A percentile compares a stretch with the other conserved stretches of the same genome.
Evolutionary conservation across 139 green algal genomes (phyloP).

Genomic region (Zygnema cylindricum): DNA sequence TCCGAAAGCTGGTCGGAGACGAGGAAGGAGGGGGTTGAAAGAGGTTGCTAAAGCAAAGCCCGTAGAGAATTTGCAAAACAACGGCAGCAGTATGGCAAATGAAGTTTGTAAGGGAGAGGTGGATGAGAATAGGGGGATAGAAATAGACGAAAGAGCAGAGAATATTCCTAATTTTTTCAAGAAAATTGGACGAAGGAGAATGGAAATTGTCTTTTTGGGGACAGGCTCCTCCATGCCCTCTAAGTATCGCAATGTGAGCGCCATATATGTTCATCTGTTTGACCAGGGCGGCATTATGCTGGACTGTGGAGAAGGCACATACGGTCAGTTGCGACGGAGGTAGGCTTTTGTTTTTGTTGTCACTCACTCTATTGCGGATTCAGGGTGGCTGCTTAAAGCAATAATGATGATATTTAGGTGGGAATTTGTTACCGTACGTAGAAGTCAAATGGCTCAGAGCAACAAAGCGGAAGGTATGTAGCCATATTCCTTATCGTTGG

Average conservation of each 20-base stretch:
- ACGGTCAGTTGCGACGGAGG: conserved; percentile 80
- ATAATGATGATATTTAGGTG: no score
- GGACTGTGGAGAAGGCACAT: conserved; percentile 90
- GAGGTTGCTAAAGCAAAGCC: no score
- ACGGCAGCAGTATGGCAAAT: neutral
- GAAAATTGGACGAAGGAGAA: conserved; percentile 27
- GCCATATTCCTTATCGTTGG: no score
- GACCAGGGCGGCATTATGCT: conserved; percentile 79
- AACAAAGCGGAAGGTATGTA: no score
- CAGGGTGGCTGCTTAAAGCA: no score
- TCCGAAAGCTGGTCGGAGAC: neutral
- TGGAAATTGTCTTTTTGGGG: conserved; percentile 66
- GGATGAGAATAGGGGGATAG: neutral
- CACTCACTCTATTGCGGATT: no score
- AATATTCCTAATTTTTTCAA: neutral
- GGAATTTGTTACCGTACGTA: no score
- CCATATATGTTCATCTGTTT: conserved; percentile 82
- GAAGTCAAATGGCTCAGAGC: no score
- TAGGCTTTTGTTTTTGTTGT: no score
- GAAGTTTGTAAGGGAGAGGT: conserved; percentile 9
- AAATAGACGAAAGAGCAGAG: neutral
- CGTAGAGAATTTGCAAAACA: no score
- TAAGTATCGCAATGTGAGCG: conserved; percentile 95
- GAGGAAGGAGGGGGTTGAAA: no score
- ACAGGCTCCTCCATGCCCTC: conserved; percentile 79